Percentiles rank a stretch among this genome's conserved stretches.
Evolutionary conservation across 163 green algal genomes (phyloP).

Genomic region (Scenedesmus sp.): DNA sequence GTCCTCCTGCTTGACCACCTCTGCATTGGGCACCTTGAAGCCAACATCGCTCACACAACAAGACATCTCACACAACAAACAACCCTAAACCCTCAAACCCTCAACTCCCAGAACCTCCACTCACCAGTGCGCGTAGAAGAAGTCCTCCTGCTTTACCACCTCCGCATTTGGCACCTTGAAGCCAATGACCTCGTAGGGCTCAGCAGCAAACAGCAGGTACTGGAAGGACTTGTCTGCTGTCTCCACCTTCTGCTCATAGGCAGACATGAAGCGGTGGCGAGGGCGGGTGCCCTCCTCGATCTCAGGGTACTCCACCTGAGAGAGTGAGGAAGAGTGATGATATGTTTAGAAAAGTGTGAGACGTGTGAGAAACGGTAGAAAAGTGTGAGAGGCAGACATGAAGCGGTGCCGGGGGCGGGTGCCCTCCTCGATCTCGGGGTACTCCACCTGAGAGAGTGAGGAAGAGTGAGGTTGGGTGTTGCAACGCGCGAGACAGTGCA

Average conservation of each 20-base stretch:
- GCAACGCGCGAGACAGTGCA: too few species aligned
- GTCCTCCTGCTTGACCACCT: slow-evolving; percentile 88
- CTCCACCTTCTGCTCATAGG: slow-evolving; percentile 97
- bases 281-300: slow-evolving; percentile 93
- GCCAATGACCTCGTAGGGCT: slow-evolving; percentile 97
- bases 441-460: slow-evolving; percentile 78
- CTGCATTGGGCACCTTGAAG: slow-evolving; percentile 97
- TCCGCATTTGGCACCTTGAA: slow-evolving; percentile 98
- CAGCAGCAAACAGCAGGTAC: slow-evolving; percentile 98
- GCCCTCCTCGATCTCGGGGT: slow-evolving; percentile 96
- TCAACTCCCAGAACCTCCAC: background rate
- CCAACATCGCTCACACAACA: slow-evolving; percentile 65
- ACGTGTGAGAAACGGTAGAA: background rate
- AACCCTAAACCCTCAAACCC: background rate
- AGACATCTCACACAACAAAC: background rate
- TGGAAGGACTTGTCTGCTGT: slow-evolving; percentile 94
- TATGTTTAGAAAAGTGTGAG: background rate
- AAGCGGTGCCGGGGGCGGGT: slow-evolving; percentile 93
- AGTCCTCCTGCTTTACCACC: slow-evolving; percentile 84
- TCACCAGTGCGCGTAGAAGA: slow-evolving; percentile 96
- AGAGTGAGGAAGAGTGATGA: background rate
- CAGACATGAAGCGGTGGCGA: slow-evolving; percentile 98
- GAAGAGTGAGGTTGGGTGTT: too few species aligned
- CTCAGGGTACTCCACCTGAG: slow-evolving; percentile 98
- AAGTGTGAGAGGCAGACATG: slow-evolving; percentile 83